Percentiles rank a stretch among this genome's conserved stretches.
Evolutionary conservation across 2,329 filamentous ascomycete genomes (phyloP).

Genomic region (Penicillium sp.): DNA sequence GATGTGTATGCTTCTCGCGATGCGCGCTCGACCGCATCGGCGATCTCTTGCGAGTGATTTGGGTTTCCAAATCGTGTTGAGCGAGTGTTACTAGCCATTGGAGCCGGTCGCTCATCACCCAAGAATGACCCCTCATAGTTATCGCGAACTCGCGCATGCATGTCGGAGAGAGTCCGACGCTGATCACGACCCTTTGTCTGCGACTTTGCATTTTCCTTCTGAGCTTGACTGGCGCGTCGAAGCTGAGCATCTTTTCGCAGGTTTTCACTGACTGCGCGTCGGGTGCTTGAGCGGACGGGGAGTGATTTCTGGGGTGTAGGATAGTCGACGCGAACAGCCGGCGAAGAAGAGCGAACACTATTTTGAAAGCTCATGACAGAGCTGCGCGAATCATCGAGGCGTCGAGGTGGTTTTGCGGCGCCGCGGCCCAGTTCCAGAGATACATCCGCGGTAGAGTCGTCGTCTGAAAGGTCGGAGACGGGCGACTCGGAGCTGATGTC

Average conservation of each 20-base stretch:
- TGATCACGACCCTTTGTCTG: constrained; percentile 36
- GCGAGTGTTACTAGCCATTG: constrained; percentile 40
- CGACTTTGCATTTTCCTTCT: constrained; percentile 37
- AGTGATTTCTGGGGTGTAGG: constrained; percentile 34
- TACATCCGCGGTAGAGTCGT: constrained; percentile 42
- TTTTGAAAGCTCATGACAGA: constrained; percentile 47
- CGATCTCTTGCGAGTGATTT: constrained; percentile 40
- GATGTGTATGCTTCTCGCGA: constrained; percentile 33
- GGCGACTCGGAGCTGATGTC: constrained; percentile 42
- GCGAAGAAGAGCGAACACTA: constrained; percentile 39
- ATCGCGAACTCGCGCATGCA: constrained; percentile 49
- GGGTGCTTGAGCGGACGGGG: constrained; percentile 28
- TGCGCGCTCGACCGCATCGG: constrained; percentile 37
- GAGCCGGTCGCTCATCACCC: constrained; percentile 47
- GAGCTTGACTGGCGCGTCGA: constrained; percentile 36
- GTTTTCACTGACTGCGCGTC: constrained; percentile 32
- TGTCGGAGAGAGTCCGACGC: constrained; percentile 50
- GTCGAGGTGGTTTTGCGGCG: constrained; percentile 33
- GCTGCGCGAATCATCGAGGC: constrained; percentile 47
- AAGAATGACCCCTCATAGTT: constrained; percentile 50
- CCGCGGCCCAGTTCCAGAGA: constrained; percentile 56
- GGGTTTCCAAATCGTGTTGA: constrained; percentile 52
- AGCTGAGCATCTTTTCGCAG: constrained; percentile 40
- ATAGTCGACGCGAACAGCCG: constrained; percentile 36
- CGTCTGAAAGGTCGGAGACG: constrained; percentile 37